phyloP scores from a whole-genome alignment of 345 rosid species.

The Ceriops decandra region DNA sequence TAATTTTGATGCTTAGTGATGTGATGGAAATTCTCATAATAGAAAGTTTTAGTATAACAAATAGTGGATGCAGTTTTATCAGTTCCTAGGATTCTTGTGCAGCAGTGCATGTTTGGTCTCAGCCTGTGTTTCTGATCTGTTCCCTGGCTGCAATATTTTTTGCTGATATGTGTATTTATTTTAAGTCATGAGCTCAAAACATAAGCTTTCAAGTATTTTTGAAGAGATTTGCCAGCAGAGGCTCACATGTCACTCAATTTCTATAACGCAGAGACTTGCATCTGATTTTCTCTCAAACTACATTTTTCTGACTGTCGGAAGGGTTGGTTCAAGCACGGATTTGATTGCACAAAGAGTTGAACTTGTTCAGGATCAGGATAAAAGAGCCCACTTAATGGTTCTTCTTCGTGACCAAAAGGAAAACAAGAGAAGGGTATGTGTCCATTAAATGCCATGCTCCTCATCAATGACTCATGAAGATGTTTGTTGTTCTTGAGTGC shows the following conservation, averaged over 20 bases:
- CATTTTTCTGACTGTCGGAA: constrained; percentile 46
- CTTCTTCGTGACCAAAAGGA: constrained; percentile 27
- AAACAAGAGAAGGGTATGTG: constrained; percentile 26
- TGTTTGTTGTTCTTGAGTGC: neutral
- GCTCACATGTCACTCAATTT: neutral
- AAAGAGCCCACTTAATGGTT: constrained; percentile 32
- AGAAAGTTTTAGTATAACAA: too few relatives aligned
- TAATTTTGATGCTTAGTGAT: neutral
- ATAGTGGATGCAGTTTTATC: too few relatives aligned
- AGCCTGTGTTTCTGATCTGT: neutral
- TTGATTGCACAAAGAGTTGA: constrained; percentile 46
- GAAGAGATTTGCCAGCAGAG: neutral
- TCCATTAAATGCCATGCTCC: neutral
- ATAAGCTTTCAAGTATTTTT: neutral
- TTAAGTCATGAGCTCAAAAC: neutral
- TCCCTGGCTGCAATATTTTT: neutral
- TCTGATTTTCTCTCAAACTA: constrained; percentile 51
- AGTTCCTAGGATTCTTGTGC: too few relatives aligned
- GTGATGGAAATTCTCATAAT: neutral
- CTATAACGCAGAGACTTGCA: constrained; percentile 48
- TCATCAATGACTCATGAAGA: neutral
- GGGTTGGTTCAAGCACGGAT: constrained; percentile 51
- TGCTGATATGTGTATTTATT: neutral
- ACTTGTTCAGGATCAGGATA: constrained; percentile 44
- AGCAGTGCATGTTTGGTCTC: too few relatives aligned